Evolutionary conservation across 2,329 filamentous ascomycete species (phyloP).

Genomic region (Trichoderma sp.): DNA sequence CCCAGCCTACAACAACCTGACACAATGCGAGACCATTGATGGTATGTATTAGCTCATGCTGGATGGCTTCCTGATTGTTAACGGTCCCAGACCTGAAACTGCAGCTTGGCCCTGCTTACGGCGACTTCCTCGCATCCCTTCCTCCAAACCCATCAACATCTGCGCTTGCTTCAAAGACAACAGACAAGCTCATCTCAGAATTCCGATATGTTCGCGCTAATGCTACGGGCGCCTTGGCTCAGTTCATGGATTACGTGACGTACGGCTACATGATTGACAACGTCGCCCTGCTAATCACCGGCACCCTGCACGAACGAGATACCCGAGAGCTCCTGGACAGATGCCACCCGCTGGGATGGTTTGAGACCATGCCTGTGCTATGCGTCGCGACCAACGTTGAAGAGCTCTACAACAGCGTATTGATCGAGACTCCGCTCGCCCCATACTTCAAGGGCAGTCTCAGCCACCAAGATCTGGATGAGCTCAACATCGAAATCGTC

Average conservation of each 20-base stretch:
- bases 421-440: conserved; percentile 94
- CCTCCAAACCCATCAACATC: conserved; percentile 97
- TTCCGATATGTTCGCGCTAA: conserved; percentile 96
- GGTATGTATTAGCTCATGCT: conserved; percentile 55
- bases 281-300: conserved; percentile 94
- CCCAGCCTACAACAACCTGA: conserved; percentile 92
- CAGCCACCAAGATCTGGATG: conserved; percentile 94
- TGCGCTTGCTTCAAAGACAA: conserved; percentile 89
- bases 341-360: conserved; percentile 97
- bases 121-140: conserved; percentile 91
- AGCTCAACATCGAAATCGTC: conserved; percentile 98
- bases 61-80: neutral
- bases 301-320: conserved; percentile 94
- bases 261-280: conserved; percentile 99
- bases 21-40: conserved; percentile 96
- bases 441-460: conserved; percentile 97
- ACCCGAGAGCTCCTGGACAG: conserved; percentile 92
- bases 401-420: conserved; percentile 95
- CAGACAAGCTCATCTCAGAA: conserved; percentile 96
- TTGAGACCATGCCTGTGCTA: conserved; percentile 97
- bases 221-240: conserved; percentile 83
- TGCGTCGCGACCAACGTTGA: conserved; percentile 98
- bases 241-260: conserved; percentile 97
- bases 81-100: conserved; percentile 83
- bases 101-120: conserved; percentile 93